These are phyloP conservation scores for Cytauxzoon felis DNA, from an alignment of 169 alveolate genomes.

Conservation along the genomic window DNA sequence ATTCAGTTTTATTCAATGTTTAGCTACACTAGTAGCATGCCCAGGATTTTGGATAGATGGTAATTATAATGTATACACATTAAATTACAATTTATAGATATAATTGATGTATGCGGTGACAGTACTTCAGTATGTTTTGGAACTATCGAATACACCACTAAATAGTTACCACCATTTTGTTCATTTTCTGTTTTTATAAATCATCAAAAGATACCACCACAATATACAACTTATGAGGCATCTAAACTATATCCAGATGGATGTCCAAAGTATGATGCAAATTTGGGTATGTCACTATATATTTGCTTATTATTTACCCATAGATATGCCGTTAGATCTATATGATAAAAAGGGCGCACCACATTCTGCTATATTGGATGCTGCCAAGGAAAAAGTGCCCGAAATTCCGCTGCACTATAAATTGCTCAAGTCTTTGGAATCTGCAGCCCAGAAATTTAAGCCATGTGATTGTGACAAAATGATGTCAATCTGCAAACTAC, in stretches of 20 bases:
- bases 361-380: slow-evolving; percentile 52
- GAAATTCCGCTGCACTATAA: slow-evolving; percentile 16
- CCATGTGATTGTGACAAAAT: slow-evolving; percentile 56
- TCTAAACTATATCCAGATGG: slow-evolving; percentile 72
- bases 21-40: slow-evolving; percentile 80
- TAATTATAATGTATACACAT: slow-evolving; percentile 1
- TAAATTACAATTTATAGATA: not conserved
- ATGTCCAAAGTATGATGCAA: slow-evolving; percentile 69
- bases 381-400: slow-evolving; percentile 34
- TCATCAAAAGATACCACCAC: slow-evolving; percentile 78
- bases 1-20: slow-evolving; percentile 78
- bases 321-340: slow-evolving; percentile 50
- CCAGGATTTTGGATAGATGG: slow-evolving; percentile 85
- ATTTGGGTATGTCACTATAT: slow-evolving; percentile 13
- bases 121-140: slow-evolving; percentile 1
- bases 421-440: slow-evolving; percentile 10
- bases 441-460: slow-evolving; percentile 12
- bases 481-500: slow-evolving; percentile 28
- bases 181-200: slow-evolving; percentile 78
- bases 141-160: slow-evolving; percentile 71
- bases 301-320: not conserved
- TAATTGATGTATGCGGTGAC: not conserved
- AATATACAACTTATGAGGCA: slow-evolving; percentile 72
- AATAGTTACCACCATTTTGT: slow-evolving; percentile 82
- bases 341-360: slow-evolving; percentile 37